Base-by-base conservation (phyloP, 495 filamentous ascomycete genomes). In the Pyronema omphalodes region DNA sequence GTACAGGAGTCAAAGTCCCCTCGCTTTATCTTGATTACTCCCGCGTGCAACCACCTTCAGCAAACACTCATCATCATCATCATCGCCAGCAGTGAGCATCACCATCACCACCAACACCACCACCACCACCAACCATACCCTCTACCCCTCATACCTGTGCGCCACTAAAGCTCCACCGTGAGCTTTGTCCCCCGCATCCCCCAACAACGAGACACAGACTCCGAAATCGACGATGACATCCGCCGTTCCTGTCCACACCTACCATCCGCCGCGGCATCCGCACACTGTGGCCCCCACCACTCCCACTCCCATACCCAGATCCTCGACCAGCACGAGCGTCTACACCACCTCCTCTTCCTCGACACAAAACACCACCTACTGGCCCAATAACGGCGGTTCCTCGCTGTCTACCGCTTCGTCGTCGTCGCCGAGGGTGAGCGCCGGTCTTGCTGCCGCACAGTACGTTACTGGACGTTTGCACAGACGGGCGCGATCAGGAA, bases 201-300 rank as follows among this genome's bases (percentile, higher is more conserved):
- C 23, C 23, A 29, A 29, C 23, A 29, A 29, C 23, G 23, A 29
- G 23, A 29, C 23, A 41, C 39, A 41, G 39, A 41, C 39, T 1
- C 11, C 15, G 15, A 17, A 41, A 14, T 3, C 44, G 14, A 63
- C 55, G 46, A 60, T 62, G 58, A 57, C 61, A 18, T 64, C 61
- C 53, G 58, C 56, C 23, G 57, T 57, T 7, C 61, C 60, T 11
- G 55, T 61, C 54, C 55, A 63, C 48, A 51, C 59, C 11, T 64
- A 64, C 49, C 61, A 64, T 33, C 60, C 61, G 9, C 61, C 61
- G 9, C 61, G 60, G 51, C 61, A 63, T 58, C 57, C 61, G 41
- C 52, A 58, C 39, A 23, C 55, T 29, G 50, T 58, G 37, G 52
- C 60, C 18, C 61, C 61, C 37, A 57, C 61, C 6, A 55, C 60